These are phyloP conservation scores for Chalara sp. DNA, from an alignment of 2,329 filamentous ascomycete genomes.

Conservation along the genomic window DNA sequence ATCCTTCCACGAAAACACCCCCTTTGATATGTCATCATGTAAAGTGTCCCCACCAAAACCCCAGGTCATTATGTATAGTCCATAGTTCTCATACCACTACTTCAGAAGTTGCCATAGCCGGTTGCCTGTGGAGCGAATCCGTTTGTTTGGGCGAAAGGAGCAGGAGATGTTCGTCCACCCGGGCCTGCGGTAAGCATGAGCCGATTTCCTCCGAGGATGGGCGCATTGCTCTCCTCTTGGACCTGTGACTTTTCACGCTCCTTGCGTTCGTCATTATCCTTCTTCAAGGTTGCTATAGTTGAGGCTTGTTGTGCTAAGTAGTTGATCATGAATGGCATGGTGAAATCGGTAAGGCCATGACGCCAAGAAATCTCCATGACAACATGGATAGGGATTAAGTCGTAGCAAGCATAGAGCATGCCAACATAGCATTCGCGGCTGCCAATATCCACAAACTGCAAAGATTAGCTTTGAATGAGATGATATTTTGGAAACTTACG, in stretches of 20 bases:
- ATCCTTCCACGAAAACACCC: constrained; percentile 12
- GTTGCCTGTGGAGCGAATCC: constrained; percentile 87
- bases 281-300: constrained; percentile 77
- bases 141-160: constrained; percentile 73
- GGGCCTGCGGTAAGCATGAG: constrained; percentile 96
- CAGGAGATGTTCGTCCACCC: constrained; percentile 40
- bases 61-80: constrained; percentile 25
- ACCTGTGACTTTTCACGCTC: constrained; percentile 62
- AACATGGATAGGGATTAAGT: constrained; percentile 86
- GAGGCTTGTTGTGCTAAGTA: constrained; percentile 85
- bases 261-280: constrained; percentile 94
- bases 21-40: constrained; percentile 11
- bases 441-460: constrained; percentile 96
- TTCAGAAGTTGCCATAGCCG: constrained; percentile 55
- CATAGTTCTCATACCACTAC: constrained; percentile 7
- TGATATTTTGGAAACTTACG: constrained; percentile 55
- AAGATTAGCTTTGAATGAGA: constrained; percentile 4
- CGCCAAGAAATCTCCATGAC: constrained; percentile 98
- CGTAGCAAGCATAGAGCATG: constrained; percentile 98
- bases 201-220: constrained; percentile 81
- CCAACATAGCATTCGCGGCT: constrained; percentile 99
- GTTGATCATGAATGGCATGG: constrained; percentile 99
- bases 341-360: constrained; percentile 88
- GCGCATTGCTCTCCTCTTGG: constrained; percentile 88
- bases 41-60: neutral